These are phyloP conservation scores for Tetraselmis chui DNA, from an alignment of 139 green algal species.

Conservation along the genomic window DNA sequence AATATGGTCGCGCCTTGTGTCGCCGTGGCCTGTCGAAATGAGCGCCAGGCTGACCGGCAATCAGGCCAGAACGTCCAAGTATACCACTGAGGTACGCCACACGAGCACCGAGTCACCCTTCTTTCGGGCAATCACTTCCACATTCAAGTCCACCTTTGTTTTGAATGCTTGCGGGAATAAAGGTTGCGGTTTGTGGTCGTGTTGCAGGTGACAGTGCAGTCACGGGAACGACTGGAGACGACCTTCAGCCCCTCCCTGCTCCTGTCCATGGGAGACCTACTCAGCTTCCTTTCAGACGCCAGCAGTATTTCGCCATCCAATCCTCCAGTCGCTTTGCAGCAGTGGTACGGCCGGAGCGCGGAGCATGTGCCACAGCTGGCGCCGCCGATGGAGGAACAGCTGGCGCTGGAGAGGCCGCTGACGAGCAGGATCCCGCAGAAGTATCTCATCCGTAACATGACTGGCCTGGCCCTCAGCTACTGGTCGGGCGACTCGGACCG, in stretches of 20 bases:
- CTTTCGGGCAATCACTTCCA: too few species aligned
- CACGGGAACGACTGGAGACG: conserved; percentile 44
- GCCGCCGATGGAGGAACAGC: conserved; percentile 47
- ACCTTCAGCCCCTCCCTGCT: conserved; percentile 71
- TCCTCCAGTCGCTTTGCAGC: not conserved
- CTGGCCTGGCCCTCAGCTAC: conserved; percentile 64
- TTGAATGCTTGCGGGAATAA: too few species aligned
- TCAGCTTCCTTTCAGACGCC: conserved; percentile 39
- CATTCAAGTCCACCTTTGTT: too few species aligned
- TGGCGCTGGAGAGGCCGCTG: conserved; percentile 39
- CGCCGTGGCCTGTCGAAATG: not conserved
- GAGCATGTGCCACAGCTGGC: conserved; percentile 18
- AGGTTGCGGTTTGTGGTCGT: not conserved
- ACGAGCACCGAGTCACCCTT: too few species aligned
- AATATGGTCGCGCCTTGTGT: not conserved
- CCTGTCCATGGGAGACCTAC: conserved; percentile 60
- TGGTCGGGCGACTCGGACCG: conserved; percentile 36
- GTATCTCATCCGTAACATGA: conserved; percentile 80
- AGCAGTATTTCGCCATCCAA: not conserved
- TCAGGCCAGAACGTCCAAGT: not conserved
- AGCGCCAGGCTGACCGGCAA: not conserved
- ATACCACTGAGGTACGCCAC: not conserved
- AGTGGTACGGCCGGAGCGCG: not conserved
- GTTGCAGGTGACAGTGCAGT: not conserved
- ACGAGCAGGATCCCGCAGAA: conserved; percentile 61